Conservation (phyloP, 192 early-diverging fungal genomes). For the Endogone sp. region DNA sequence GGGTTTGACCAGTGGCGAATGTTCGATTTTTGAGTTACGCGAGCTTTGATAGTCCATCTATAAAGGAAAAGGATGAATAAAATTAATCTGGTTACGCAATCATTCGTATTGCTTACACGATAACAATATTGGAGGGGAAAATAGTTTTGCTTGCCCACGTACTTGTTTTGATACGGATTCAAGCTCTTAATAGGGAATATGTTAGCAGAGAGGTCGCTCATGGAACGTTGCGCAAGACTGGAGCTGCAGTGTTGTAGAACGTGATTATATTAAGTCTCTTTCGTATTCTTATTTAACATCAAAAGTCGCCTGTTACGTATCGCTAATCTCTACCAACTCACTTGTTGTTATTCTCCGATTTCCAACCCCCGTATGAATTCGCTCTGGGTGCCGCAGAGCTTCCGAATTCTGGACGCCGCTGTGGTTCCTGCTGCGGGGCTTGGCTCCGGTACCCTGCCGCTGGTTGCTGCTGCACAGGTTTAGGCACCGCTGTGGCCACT, state of each 20-base stretch:
- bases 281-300: neutral
- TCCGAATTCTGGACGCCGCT: neutral
- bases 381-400: neutral
- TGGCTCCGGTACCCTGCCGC: neutral
- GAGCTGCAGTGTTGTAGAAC: neutral
- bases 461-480: too few species aligned
- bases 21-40: slow-evolving; percentile 79
- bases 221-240: neutral
- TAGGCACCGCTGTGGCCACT: too few species aligned
- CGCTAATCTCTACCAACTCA: neutral
- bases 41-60: slow-evolving; percentile 93
- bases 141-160: neutral
- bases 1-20: slow-evolving; percentile 80
- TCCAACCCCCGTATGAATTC: neutral
- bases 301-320: neutral
- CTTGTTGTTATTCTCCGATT: neutral
- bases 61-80: neutral
- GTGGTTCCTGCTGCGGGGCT: neutral
- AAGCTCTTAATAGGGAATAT: slow-evolving; percentile 67
- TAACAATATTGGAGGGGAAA: neutral
- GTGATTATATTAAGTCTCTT: neutral
- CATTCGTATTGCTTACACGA: too few species aligned
- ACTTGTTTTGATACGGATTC: slow-evolving; percentile 88
- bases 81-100: too few species aligned
- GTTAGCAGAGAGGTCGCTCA: neutral